Percentiles rank a stretch among this genome's conserved stretches.
These are phyloP conservation scores for Didymella lethalis DNA, from an alignment of 2,329 filamentous ascomycete species.

Conservation along the genomic window DNA sequence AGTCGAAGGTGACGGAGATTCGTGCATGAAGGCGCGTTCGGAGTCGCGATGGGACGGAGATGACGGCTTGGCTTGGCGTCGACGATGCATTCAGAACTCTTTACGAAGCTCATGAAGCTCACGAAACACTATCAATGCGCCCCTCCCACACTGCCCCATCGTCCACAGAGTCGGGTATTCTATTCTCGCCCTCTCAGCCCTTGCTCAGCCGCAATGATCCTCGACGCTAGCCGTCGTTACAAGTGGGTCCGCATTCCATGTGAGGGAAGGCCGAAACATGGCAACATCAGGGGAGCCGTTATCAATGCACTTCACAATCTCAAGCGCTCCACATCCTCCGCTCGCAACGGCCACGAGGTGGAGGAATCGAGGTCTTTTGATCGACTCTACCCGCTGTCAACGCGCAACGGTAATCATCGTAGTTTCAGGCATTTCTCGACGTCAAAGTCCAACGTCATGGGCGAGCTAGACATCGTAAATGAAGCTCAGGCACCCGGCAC, in stretches of 20 bases:
- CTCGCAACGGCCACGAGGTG: slow-evolving; percentile 5
- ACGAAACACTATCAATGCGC: not conserved
- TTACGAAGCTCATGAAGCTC: not conserved
- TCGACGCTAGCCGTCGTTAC: not conserved
- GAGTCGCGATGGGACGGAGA: not conserved
- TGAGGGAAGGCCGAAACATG: slow-evolving; percentile 8
- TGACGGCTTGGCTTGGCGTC: not conserved
- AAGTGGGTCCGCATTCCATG: not conserved
- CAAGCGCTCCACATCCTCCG: slow-evolving; percentile 14
- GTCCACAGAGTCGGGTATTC: not conserved
- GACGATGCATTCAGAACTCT: not conserved
- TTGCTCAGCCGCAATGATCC: slow-evolving; percentile 13
- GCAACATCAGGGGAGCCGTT: slow-evolving; percentile 2
- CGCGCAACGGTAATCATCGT: not conserved
- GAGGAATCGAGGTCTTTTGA: not conserved
- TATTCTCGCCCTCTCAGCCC: slow-evolving; percentile 2
- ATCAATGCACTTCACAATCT: slow-evolving; percentile 16
- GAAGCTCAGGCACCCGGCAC: slow-evolving; percentile 9
- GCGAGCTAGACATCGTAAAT: not conserved
- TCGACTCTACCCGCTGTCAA: not conserved
- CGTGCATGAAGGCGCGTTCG: slow-evolving; percentile 3
- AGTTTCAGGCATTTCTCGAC: not conserved
- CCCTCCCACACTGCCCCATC: not conserved
- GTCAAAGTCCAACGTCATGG: not conserved
- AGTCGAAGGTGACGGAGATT: slow-evolving; percentile 27